phyloP scores from a whole-genome alignment of 164 flowering plant species.

The Cinnamomum chago region DNA sequence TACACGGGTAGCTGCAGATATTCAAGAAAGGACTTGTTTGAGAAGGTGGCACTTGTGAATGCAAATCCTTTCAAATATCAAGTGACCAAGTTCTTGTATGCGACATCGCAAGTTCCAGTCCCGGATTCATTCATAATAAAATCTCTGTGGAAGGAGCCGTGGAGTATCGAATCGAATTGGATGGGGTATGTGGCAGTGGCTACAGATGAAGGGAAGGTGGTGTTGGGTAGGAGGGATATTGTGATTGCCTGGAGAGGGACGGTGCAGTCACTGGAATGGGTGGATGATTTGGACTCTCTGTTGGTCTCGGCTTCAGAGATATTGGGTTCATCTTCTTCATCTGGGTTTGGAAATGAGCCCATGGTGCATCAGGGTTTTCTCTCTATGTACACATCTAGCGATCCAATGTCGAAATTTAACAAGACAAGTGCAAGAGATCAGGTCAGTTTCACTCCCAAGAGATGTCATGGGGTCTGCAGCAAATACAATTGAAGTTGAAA shows the following conservation, averaged over 20 bases:
- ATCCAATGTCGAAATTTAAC: constrained; percentile 31
- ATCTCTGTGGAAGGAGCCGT: constrained; percentile 35
- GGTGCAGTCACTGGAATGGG: constrained; percentile 30
- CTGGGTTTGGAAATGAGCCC: constrained; percentile 8
- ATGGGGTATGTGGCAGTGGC: constrained; percentile 61
- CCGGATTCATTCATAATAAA: constrained; percentile 35
- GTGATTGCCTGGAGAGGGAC: constrained; percentile 53
- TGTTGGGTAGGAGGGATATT: constrained; percentile 44
- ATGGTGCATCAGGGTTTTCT: constrained; percentile 38
- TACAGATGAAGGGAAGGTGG: constrained; percentile 41
- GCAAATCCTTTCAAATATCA: constrained; percentile 24
- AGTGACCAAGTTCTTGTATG: constrained; percentile 41
- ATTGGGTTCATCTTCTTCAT: constrained; percentile 1
- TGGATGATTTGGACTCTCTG: constrained; percentile 30
- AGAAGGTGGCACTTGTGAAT: constrained; percentile 22
- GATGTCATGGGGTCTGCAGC: background rate
- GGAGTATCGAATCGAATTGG: constrained; percentile 44
- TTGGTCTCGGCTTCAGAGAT: constrained; percentile 29
- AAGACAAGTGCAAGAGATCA: constrained; percentile 49
- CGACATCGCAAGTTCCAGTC: constrained; percentile 26
- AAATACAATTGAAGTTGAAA: background rate
- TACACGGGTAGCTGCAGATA: constrained; percentile 39
- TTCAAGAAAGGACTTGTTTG: constrained; percentile 21
- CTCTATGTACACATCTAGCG: constrained; percentile 39
- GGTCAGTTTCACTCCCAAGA: constrained; percentile 18